A percentile compares a stretch with the other conserved stretches of the same genome.
These are phyloP conservation scores for Chamaecyparis obtusa DNA, from an alignment of 75 land plant species.

Conservation along the genomic window DNA sequence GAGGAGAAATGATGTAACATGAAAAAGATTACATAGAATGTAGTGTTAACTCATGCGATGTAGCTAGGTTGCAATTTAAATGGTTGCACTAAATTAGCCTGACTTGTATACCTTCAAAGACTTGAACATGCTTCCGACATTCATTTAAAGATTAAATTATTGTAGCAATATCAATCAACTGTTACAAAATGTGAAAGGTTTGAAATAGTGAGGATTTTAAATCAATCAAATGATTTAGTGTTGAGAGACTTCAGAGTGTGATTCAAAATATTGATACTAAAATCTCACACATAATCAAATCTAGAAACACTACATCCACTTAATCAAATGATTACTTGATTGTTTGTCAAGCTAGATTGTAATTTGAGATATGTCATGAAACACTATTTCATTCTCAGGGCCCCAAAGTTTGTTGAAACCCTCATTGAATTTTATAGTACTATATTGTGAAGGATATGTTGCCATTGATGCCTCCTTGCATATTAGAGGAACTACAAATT, in stretches of 20 bases:
- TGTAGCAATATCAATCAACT: neutral
- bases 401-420: too few species aligned
- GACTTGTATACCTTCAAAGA: slow-evolving; percentile 38
- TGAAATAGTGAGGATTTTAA: neutral
- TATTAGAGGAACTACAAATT: neutral
- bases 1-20: neutral
- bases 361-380: slow-evolving; percentile 25
- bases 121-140: slow-evolving; percentile 71
- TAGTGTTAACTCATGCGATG: slow-evolving; percentile 75
- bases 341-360: slow-evolving; percentile 66
- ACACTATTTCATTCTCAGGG: too few species aligned
- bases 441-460: slow-evolving; percentile 15
- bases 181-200: neutral
- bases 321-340: slow-evolving; percentile 35
- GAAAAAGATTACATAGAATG: slow-evolving; percentile 49
- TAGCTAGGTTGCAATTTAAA: slow-evolving; percentile 74
- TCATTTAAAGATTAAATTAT: neutral
- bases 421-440: slow-evolving; percentile 33
- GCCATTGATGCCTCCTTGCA: neutral
- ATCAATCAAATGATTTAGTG: too few species aligned
- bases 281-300: too few species aligned
- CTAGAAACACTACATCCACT: too few species aligned
- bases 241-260: too few species aligned
- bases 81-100: slow-evolving; percentile 61
- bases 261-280: too few species aligned